These are phyloP conservation scores for Mycena filopes DNA, from an alignment of 768 basidiomycete genomes.

Conservation along the genomic window DNA sequence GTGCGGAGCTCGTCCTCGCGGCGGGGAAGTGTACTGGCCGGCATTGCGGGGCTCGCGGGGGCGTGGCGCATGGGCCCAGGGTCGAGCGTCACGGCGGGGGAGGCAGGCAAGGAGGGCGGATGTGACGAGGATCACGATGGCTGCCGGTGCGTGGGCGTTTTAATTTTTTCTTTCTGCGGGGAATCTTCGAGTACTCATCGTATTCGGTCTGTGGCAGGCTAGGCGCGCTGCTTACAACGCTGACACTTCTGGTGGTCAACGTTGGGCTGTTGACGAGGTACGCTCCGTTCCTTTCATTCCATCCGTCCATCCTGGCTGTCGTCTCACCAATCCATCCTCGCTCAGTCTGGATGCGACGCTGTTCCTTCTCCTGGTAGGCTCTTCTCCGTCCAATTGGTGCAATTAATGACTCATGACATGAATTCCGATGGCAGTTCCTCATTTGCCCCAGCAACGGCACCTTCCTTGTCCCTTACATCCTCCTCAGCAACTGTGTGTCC, in stretches of 20 bases:
- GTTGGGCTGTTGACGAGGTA: conserved; percentile 50
- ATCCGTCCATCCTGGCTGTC: no score
- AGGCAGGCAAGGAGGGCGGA: conserved; percentile 11
- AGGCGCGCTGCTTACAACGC: conserved; percentile 44
- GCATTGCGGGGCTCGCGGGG: conserved; percentile 16
- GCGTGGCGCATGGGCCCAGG: conserved; percentile 22
- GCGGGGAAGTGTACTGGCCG: conserved; percentile 14
- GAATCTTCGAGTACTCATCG: neutral
- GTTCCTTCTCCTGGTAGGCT: conserved; percentile 41
- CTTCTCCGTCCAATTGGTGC: conserved; percentile 26
- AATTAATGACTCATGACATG: conserved; percentile 1
- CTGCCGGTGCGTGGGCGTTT: conserved; percentile 14
- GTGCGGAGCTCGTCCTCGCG: conserved; percentile 7
- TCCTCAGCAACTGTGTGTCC: conserved; percentile 50
- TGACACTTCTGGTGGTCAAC: conserved; percentile 47
- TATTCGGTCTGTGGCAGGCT: conserved; percentile 31
- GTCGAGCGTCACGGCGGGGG: conserved; percentile 20
- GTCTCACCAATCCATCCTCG: neutral
- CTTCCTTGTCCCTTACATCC: conserved; percentile 49
- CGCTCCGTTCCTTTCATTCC: neutral
- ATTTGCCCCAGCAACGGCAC: conserved; percentile 47
- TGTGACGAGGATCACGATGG: conserved; percentile 20
- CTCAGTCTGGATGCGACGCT: conserved; percentile 43
- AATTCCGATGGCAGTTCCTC: conserved; percentile 41
- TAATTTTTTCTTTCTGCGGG: neutral